Base-by-base conservation (phyloP, 1,284 basidiomycete genomes). In the Fomitopsis betulina region DNA sequence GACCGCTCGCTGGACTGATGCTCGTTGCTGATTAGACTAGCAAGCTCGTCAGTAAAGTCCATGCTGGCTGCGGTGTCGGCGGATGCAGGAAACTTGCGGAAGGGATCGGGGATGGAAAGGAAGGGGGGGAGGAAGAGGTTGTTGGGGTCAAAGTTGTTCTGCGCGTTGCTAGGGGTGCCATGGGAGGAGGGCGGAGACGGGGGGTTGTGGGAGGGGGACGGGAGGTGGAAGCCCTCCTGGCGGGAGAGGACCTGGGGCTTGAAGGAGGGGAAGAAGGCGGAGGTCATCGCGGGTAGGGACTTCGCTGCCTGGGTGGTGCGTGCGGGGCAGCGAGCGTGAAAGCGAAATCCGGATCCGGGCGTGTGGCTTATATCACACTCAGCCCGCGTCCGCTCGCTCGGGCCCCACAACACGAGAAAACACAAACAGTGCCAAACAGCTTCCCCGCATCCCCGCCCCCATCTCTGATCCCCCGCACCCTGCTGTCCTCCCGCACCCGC, bases 171-270 rank as follows among this genome's bases (percentile, higher is more conserved):
- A 19, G 79, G 73, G 55, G 74, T 74, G 56, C 61, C 59, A 56
- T 66, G 60, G 49, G 54, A 68, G 25, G 72, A 68, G 25, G 79
- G 76, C 45, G 76, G 79, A 7, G 78, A 73, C 8, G 72, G 77
- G 19, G 69, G 68, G 49, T 63, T 64, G 61, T 72, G 70, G n/a
- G 74, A 71, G 63, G 73, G 78, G 55, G 76, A 80, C 19, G 78
- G 81, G 38, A 84, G 73, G 59, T 86, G 84, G 70, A 87, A 87
- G 67, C 85, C 85, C 73, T 87, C 85, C 66, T 85, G 84, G 62
- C 76, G 72, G 58, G 68, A 68, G 65, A 71, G 67, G 61, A 76
- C 69, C 65, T 75, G 75, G 23, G 75, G 75, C 66, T 76, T 75
- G 70, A 71, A 75, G 55, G 70, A 71, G 47, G 68, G 30, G 58